Base-by-base conservation (phyloP, 352 stramenopile genomes). In the Globisporangium megalacanthum region DNA sequence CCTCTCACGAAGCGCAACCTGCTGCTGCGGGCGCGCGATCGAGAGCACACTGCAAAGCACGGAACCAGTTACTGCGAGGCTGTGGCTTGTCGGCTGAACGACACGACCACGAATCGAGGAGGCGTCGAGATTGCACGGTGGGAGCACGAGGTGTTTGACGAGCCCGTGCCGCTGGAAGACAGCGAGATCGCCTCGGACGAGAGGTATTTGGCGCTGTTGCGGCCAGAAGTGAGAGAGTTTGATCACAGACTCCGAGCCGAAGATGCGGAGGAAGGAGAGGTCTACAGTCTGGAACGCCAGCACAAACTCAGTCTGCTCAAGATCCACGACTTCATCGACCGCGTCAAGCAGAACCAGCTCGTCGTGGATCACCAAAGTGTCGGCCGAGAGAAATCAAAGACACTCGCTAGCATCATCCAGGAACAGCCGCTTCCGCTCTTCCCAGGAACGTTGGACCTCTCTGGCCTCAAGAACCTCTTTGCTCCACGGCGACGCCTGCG, bases 351-450 rank as follows among this genome's bases (percentile, higher is more conserved):
- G 37, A 68, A 62, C 7, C 68, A 77, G 31, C 35, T 70, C 15
- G 46, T 54, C 13, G 55, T 52, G 20, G 60, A 51, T 5, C 54
- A 37, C n/a, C 48, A 68, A 33, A 29, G 55, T 39, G 15, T 54
- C 19, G 46, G 29, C 44, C 48, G 45, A 22, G 54, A 61, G 56
- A 53, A 61, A 31, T 54, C 62, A 25, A 68, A 68, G 42, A 71
- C 75, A 4, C 60, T 92, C 14, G 65, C 74, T 13, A 82, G 64
- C 1, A 92, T 96, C 52, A 81, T 97, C 17, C 88, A 93, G 45
- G 89, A 97, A 49, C 78, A 89, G 49, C 69, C 79, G 20, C 58
- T 96, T 36, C 88, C 89, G n/a, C 54, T 90, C 41, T 82, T 97
- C 37, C 78, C 79, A 29, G 69, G 80, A 0, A 69, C 70, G 4